Evolutionary conservation across 495 filamentous ascomycete genomes (phyloP), one percentile per base, ranked within the genome.

Genomic region (Collariella sp.): DNA sequence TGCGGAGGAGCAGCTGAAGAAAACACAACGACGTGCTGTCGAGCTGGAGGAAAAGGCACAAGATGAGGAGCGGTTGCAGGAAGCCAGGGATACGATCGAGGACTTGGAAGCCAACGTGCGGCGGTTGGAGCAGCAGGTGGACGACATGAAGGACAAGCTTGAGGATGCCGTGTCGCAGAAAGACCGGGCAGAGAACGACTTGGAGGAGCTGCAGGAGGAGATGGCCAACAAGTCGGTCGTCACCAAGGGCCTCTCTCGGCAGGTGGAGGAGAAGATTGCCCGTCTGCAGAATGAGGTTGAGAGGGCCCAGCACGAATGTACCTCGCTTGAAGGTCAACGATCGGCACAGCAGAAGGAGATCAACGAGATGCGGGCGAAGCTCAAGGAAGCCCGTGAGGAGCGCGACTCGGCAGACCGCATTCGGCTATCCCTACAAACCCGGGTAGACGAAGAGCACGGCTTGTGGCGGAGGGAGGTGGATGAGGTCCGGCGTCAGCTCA

Each of bases 171-270:
- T 80, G n/a, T 66, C 76, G 19, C 78, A 83, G 45, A 87, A 85
- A 52, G 71, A 72, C 26, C 71, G 72, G n/a, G 76, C 76, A 16
- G 72, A 81, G 61, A 72, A 71, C 20, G 76, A 83, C 49, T 64
- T 85, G 4, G 78, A 83, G 50, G 75, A 89, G 64, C 67, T 93
- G 18, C 84, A 84, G 46, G 83, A 87, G 42, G 86, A 91, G 58
- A 81, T 89, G 75, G 76, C 83, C 7, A 83, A 89, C 64, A 90
- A 88, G 63, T 89, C 85, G 0, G 77, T 90, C 50, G 83, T 79
- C 20, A 84, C 84, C 24, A 90, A 84, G 63, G 85, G 83, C n/a
- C 73, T 88, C 13, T 84, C 80, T 44, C 78, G 85, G 35, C 86
- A 89, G 67, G 78, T 87, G 16, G 87, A 91, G 61, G 83, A 87